Conservation (phyloP, 139 green algal species). For the Deuterostichococcus epilithicus region DNA sequence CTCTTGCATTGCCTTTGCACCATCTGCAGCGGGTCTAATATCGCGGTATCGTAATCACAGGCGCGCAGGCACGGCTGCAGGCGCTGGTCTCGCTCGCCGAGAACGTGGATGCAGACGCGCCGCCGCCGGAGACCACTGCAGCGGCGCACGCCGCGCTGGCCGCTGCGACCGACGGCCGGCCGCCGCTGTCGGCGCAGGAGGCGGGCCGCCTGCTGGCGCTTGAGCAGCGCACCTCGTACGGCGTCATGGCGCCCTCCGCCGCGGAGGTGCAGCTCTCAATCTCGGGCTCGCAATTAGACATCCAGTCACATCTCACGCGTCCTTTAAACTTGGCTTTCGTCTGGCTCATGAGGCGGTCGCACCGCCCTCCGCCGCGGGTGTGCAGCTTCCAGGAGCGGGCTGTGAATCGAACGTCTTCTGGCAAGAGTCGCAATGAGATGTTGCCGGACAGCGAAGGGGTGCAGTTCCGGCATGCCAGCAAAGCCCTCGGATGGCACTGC, state of each 20-base stretch:
- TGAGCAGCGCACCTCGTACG: slow-evolving; percentile 71
- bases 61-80: slow-evolving; percentile 27
- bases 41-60: slow-evolving; percentile 9
- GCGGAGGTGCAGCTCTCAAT: slow-evolving; percentile 3
- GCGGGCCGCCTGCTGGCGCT: slow-evolving; percentile 45
- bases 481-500: too few species aligned
- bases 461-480: too few species aligned
- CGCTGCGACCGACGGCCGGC: neutral
- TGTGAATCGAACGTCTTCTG: neutral
- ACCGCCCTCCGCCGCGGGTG: too few species aligned
- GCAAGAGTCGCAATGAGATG: too few species aligned
- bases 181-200: slow-evolving; percentile 11
- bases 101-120: slow-evolving; percentile 9
- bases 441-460: too few species aligned
- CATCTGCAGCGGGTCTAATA: slow-evolving; percentile 2
- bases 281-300: neutral
- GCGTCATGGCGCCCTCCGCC: slow-evolving; percentile 53
- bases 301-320: neutral
- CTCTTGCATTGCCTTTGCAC: neutral
- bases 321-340: too few species aligned
- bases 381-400: neutral
- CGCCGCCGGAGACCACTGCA: neutral
- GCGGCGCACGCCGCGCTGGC: neutral
- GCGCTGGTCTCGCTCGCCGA: slow-evolving; percentile 28
- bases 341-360: too few species aligned